Base-by-base conservation (phyloP, 108 stramenopile genomes). In the Fragilariopsis cylindrus region DNA sequence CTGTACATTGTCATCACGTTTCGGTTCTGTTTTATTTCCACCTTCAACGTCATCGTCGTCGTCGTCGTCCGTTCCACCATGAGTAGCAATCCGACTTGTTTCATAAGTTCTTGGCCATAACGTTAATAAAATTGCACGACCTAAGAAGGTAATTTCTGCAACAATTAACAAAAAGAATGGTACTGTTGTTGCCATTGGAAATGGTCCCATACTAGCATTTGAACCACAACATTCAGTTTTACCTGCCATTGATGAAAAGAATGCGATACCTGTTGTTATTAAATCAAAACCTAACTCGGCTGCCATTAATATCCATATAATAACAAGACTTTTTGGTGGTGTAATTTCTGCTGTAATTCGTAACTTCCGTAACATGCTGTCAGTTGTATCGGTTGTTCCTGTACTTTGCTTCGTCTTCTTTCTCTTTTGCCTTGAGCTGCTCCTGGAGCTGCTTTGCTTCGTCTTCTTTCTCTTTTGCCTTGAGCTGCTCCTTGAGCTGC, bases 241-340 rank as follows among this genome's bases (percentile, higher is more conserved):
- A 50, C 74, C 66, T 16, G 56, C 48, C 7, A 76, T 19, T 9
- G 60, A 65, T 12, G 67, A 46, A 12, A 49, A 7, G 65, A 81
- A 76, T 1, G 80, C 74, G 53, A 81, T 81, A 41, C 58, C 50
- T 3, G 80, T 76, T 7, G 80, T 81, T 4, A 53, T 74, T n/a
- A 81, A 41, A 74, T 81, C 80, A 46, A 81, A 69, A 54, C 65
- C 80, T 5, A 81, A 50, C 53, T 81, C 71, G 48, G 50, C 70
- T 1, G 70, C 74, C 12, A 72, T 60, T 12, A 76, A 45, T 49
- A 72, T 12, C 78, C 78, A 79, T 49, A 79, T 79, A 12, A 79
- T 18, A 7, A 79, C 64, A 40, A 79, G 48, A 5, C 70, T 65
- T 48, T 73, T 73, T 12, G 78, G 78, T 30, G 78, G 78, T 15